phyloP scores from a whole-genome alignment of 441 rosid genomes.

The Euphorbia celastroides region DNA sequence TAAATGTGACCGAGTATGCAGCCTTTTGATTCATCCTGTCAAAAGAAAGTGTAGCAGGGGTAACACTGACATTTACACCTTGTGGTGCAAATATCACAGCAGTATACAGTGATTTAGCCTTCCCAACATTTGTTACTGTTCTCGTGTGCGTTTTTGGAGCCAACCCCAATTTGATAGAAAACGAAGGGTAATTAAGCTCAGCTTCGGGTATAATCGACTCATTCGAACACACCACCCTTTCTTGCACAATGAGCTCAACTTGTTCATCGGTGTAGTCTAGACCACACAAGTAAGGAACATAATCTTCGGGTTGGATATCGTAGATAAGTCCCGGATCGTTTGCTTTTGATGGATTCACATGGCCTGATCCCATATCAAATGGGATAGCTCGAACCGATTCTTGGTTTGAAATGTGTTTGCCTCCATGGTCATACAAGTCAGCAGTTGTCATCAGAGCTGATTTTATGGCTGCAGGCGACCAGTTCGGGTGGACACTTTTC shows the following conservation, averaged over 20 bases:
- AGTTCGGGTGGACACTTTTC: slow-evolving; percentile 55
- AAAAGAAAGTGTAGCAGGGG: slow-evolving; percentile 29
- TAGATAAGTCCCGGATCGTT: slow-evolving; percentile 47
- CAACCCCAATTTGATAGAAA: slow-evolving; percentile 29
- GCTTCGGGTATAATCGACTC: slow-evolving; percentile 32
- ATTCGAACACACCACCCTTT: slow-evolving; percentile 27
- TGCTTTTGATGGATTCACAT: slow-evolving; percentile 47
- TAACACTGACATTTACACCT: slow-evolving; percentile 32
- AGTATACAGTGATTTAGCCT: slow-evolving; percentile 22
- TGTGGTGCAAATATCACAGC: slow-evolving; percentile 16
- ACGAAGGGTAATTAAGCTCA: slow-evolving; percentile 53
- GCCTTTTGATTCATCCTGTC: slow-evolving; percentile 28
- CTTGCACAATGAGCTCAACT: slow-evolving; percentile 25
- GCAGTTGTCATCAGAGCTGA: slow-evolving; percentile 40
- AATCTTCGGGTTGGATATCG: slow-evolving; percentile 43
- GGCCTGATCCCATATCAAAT: slow-evolving; percentile 48
- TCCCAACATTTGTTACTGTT: slow-evolving; percentile 43
- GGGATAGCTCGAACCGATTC: slow-evolving; percentile 7
- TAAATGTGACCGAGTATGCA: slow-evolving; percentile 31
- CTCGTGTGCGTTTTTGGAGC: slow-evolving; percentile 36
- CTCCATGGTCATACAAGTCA: slow-evolving; percentile 5
- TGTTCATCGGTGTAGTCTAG: slow-evolving; percentile 31
- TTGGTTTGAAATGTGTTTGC: slow-evolving; percentile 12
- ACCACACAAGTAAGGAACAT: slow-evolving; percentile 61
- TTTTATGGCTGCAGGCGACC: slow-evolving; percentile 77